These are phyloP conservation scores for Helichrysum umbraculigerum DNA, from an alignment of 129 eudicot species.

Conservation along the genomic window DNA sequence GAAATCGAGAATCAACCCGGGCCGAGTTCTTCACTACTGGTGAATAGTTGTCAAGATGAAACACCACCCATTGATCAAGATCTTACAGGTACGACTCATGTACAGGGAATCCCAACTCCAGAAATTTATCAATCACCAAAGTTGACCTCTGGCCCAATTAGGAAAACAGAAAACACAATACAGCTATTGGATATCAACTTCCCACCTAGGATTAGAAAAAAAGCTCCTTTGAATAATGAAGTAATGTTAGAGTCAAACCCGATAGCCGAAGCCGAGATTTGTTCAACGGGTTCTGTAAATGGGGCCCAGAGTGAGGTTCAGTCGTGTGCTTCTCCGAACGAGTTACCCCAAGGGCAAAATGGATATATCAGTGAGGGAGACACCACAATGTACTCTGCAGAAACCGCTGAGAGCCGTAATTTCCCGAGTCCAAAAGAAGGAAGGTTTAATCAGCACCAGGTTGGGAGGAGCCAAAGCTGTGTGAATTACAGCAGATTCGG, in stretches of 20 bases:
- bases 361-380: slow-evolving; percentile 85
- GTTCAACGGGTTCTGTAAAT: slow-evolving; percentile 65
- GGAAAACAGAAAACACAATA: slow-evolving; percentile 46
- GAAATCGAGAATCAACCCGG: slow-evolving; percentile 55
- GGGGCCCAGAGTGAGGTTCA: slow-evolving; percentile 68
- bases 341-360: slow-evolving; percentile 39
- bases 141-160: slow-evolving; percentile 32
- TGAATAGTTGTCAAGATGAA: slow-evolving; percentile 45
- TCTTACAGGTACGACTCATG: background rate
- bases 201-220: slow-evolving; percentile 44
- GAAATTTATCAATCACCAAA: slow-evolving; percentile 37
- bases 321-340: slow-evolving; percentile 57
- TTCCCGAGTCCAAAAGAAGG: slow-evolving; percentile 64
- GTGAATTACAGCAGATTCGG: slow-evolving; percentile 74
- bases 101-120: slow-evolving; percentile 38
- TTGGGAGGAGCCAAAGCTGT: slow-evolving; percentile 92
- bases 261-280: slow-evolving; percentile 49
- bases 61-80: slow-evolving; percentile 7
- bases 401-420: slow-evolving; percentile 89
- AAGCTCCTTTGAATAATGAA: slow-evolving; percentile 25
- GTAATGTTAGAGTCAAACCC: slow-evolving; percentile 33
- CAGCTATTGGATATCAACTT: slow-evolving; percentile 79
- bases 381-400: slow-evolving; percentile 94
- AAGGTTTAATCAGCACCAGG: slow-evolving; percentile 45
- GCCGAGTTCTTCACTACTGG: slow-evolving; percentile 42